Evolutionary conservation across 2,329 filamentous ascomycete species (phyloP).

Genomic region (Microdochium nivale): DNA sequence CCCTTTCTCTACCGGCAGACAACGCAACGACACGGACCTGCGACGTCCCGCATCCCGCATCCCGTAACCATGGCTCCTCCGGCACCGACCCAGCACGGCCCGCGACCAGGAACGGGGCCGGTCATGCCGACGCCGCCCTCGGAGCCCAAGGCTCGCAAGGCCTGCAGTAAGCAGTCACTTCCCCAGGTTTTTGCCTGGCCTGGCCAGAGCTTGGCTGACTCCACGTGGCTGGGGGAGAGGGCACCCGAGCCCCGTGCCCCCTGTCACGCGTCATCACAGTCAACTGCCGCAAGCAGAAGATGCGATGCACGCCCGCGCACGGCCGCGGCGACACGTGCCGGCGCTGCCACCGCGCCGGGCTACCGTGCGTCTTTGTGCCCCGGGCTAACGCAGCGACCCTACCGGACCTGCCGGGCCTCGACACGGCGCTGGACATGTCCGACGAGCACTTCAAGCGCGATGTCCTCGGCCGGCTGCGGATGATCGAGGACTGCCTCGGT

Average conservation of each 20-base stretch:
- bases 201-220: neutral
- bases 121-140: neutral
- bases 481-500: conserved; percentile 17
- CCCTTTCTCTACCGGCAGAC: no score
- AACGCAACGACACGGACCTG: no score
- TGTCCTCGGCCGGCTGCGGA: conserved; percentile 12
- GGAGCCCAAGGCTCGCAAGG: no score
- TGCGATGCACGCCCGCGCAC: conserved; percentile 27
- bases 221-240: neutral
- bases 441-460: conserved; percentile 10
- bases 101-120: neutral
- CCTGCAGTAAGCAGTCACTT: no score
- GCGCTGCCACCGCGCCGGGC: conserved; percentile 22
- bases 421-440: conserved; percentile 1
- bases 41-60: no score
- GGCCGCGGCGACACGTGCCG: conserved; percentile 18
- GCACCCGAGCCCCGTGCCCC: no score
- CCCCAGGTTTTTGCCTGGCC: neutral
- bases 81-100: neutral
- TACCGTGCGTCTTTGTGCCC: conserved; percentile 29
- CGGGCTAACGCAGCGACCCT: conserved; percentile 25
- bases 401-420: conserved; percentile 1
- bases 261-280: conserved; percentile 6
- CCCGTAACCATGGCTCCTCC: no score
- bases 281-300: conserved; percentile 21